phyloP scores from a whole-genome alignment of 192 early-diverging fungal species.

The Podila minutissima region DNA sequence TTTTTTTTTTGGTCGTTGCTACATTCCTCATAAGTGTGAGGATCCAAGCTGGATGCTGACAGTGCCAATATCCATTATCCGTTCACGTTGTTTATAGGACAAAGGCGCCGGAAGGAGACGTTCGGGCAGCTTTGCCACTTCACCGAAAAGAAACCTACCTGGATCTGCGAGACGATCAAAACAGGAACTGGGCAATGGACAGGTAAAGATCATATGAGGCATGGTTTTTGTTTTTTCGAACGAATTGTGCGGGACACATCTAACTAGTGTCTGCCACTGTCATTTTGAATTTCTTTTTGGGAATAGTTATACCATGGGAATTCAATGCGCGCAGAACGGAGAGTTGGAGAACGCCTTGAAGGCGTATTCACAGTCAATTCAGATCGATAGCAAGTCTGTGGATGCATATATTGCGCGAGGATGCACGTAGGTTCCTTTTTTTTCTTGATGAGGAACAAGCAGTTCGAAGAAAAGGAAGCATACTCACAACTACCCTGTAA shows the following conservation, averaged over 20 bases:
- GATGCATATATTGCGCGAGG: conserved; percentile 46
- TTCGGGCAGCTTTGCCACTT: conserved; percentile 17
- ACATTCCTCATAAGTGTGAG: no score
- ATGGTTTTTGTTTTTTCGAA: background rate
- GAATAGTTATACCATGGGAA: conserved; percentile 25
- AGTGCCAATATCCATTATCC: background rate
- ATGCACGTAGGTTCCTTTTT: conserved; percentile 42
- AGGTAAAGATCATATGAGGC: conserved; percentile 14
- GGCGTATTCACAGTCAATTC: conserved; percentile 40
- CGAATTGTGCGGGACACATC: background rate
- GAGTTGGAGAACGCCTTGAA: conserved; percentile 40
- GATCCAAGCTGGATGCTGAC: no score
- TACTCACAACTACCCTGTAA: no score
- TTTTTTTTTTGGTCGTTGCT: background rate
- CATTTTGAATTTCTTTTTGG: background rate
- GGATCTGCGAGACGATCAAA: conserved; percentile 46
- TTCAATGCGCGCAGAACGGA: conserved; percentile 29
- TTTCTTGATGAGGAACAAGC: background rate
- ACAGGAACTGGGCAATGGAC: conserved; percentile 45
- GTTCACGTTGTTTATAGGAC: background rate
- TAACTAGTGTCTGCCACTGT: background rate
- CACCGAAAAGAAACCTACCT: conserved; percentile 46
- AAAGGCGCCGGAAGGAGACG: conserved; percentile 19
- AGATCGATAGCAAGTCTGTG: conserved; percentile 31
- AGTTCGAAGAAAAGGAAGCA: no score